phyloP scores from a whole-genome alignment of 2,329 filamentous ascomycete genomes.

The Colletotrichum horii region DNA sequence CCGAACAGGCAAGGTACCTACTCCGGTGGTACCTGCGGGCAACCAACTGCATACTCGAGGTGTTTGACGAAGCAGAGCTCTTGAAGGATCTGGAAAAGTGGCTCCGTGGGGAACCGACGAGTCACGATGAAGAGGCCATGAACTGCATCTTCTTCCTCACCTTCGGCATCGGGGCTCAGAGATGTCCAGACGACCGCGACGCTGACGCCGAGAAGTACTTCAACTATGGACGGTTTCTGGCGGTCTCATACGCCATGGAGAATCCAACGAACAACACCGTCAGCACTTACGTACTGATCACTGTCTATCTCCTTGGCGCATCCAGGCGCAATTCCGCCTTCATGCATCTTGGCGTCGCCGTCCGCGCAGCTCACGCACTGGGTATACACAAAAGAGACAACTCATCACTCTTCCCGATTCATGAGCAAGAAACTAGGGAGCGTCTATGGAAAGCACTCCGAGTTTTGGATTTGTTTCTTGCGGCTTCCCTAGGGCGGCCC shows the following conservation, averaged over 20 bases:
- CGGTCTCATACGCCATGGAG: slow-evolving; percentile 36
- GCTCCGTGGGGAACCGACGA: slow-evolving; percentile 23
- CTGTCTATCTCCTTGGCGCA: slow-evolving; percentile 39
- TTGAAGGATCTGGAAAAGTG: slow-evolving; percentile 29
- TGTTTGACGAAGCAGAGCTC: slow-evolving; percentile 36
- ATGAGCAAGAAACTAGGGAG: slow-evolving; percentile 31
- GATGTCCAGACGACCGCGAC: slow-evolving; percentile 35
- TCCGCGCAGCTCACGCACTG: slow-evolving; percentile 39
- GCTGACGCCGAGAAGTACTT: slow-evolving; percentile 36
- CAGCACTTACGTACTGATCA: slow-evolving; percentile 37
- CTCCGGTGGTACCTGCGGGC: slow-evolving; percentile 34
- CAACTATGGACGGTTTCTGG: slow-evolving; percentile 37
- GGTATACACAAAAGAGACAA: slow-evolving; percentile 35
- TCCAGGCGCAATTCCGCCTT: slow-evolving; percentile 41
- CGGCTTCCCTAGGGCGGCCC: slow-evolving; percentile 35
- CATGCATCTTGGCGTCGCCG: slow-evolving; percentile 42
- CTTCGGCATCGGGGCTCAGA: slow-evolving; percentile 37
- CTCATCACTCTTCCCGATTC: slow-evolving; percentile 28
- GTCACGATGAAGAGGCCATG: slow-evolving; percentile 14
- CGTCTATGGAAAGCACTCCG: slow-evolving; percentile 38
- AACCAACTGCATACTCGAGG: slow-evolving; percentile 31
- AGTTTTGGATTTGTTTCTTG: slow-evolving; percentile 37
- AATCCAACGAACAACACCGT: slow-evolving; percentile 39
- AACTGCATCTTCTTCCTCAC: slow-evolving; percentile 30
- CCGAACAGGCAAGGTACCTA: slow-evolving; percentile 30